phyloP scores from a whole-genome alignment of 208 protist species.

The Phytomonas sp. region DNA sequence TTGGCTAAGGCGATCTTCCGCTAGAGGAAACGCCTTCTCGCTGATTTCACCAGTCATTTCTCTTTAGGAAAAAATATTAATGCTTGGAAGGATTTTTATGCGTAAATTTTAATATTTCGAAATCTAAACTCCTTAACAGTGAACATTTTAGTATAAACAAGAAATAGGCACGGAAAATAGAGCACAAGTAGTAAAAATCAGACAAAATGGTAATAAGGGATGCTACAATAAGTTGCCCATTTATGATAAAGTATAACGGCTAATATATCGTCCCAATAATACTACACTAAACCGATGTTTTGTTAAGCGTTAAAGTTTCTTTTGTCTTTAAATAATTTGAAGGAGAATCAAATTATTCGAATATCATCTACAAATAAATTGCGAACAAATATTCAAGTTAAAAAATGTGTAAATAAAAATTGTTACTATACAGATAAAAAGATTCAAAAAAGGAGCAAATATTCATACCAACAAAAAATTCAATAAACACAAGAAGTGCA shows the following conservation, averaged over 20 bases:
- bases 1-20: constrained; percentile 92
- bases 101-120: neutral
- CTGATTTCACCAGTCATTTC: constrained; percentile 88
- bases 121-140: neutral
- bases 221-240: neutral
- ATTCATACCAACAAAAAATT: constrained; percentile 2
- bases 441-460: neutral
- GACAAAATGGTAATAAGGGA: neutral
- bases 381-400: neutral
- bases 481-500: constrained; percentile 3
- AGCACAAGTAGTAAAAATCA: neutral
- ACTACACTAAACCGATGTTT: constrained; percentile 1
- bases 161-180: neutral
- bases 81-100: constrained; percentile 1
- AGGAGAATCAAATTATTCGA: neutral
- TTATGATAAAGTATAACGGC: neutral
- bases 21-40: constrained; percentile 98
- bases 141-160: neutral
- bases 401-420: neutral
- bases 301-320: neutral
- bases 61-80: constrained; percentile 15
- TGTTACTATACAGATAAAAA: neutral
- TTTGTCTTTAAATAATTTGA: neutral
- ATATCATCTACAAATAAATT: neutral
- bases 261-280: no score